Conservation (phyloP, 306 rosid genomes). For the Gleditsia sinensis region DNA sequence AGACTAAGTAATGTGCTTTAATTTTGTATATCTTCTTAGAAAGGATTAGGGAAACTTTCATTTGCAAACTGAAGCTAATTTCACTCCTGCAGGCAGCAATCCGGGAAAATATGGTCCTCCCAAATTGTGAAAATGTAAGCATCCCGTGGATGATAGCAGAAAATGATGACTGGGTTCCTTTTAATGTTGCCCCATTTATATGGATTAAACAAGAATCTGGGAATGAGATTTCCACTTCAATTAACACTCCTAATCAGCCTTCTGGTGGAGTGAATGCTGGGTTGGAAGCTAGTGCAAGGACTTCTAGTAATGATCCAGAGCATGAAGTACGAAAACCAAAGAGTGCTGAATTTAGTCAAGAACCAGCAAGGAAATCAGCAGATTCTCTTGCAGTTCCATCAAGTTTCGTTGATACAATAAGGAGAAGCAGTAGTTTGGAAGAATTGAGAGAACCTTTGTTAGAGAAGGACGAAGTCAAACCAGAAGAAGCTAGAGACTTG, state of each 20-base stretch:
- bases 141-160: slow-evolving; percentile 93
- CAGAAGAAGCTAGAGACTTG: slow-evolving; percentile 31
- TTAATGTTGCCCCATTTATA: slow-evolving; percentile 75
- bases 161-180: slow-evolving; percentile 84
- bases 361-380: slow-evolving; percentile 42
- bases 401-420: slow-evolving; percentile 34
- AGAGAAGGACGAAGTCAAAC: slow-evolving; percentile 48
- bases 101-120: slow-evolving; percentile 76
- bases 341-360: slow-evolving; percentile 34
- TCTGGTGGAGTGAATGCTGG: slow-evolving; percentile 42
- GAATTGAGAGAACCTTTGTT: slow-evolving; percentile 52
- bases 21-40: slow-evolving; percentile 5
- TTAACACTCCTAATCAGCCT: slow-evolving; percentile 35
- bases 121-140: slow-evolving; percentile 69
- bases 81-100: slow-evolving; percentile 64
- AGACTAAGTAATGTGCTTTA: slow-evolving; percentile 14
- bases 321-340: slow-evolving; percentile 34
- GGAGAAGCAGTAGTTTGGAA: slow-evolving; percentile 32
- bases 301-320: slow-evolving; percentile 43
- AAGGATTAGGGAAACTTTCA: neutral
- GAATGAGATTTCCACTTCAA: slow-evolving; percentile 39
- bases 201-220: slow-evolving; percentile 66
- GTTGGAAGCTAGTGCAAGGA: slow-evolving; percentile 44
- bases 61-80: slow-evolving; percentile 43
- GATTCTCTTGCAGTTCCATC: slow-evolving; percentile 31